phyloP scores from a whole-genome alignment of 176 grass and related monocot genomes.

The Aegilops bicornis region DNA sequence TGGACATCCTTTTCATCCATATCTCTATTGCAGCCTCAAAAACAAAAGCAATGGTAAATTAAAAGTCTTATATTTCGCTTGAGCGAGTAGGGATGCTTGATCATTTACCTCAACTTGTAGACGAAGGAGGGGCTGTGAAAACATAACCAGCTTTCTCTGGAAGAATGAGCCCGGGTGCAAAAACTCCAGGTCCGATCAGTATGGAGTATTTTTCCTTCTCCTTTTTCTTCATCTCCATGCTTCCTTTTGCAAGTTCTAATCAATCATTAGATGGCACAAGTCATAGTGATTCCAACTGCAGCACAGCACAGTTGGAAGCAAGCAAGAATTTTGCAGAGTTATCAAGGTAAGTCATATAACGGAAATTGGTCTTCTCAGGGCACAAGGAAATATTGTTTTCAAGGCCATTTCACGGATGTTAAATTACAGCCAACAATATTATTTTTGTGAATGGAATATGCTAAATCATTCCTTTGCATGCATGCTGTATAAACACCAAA shows the following conservation, averaged over 20 bases:
- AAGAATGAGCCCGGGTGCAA: neutral
- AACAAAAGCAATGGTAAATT: conserved; percentile 3
- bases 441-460: neutral
- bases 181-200: neutral
- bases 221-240: conserved; percentile 20
- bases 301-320: conserved; percentile 1
- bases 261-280: neutral
- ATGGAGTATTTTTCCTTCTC: neutral
- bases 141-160: neutral
- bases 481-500: neutral
- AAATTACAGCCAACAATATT: conserved; percentile 7
- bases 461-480: conserved; percentile 6
- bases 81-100: neutral
- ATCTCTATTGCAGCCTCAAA: conserved; percentile 15
- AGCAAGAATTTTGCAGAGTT: neutral
- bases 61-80: neutral
- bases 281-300: neutral
- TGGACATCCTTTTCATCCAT: conserved; percentile 36
- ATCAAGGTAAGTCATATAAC: neutral
- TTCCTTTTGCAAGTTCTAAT: neutral
- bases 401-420: neutral
- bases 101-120: conserved; percentile 33
- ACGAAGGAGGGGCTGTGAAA: conserved; percentile 8
- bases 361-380: neutral
- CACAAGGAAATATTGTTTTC: neutral